A percentile compares a stretch with the other conserved stretches of the same genome.
phyloP scores from a whole-genome alignment of 108 stramenopile species.

The Pinguiococcus pyrenoidosus region DNA sequence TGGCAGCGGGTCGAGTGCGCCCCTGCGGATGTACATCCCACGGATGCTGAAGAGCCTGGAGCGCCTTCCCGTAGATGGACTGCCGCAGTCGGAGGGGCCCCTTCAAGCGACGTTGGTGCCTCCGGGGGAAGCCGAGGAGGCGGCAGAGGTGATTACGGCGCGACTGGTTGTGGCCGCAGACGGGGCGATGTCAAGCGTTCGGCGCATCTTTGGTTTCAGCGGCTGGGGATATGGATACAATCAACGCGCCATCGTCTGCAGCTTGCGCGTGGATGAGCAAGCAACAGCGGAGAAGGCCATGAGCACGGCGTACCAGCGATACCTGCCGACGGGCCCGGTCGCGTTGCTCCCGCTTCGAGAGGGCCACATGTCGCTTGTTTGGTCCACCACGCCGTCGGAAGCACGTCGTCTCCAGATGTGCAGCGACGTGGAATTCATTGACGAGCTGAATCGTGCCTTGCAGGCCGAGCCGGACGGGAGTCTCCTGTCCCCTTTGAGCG shows the following conservation, averaged over 20 bases:
- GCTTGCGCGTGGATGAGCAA: constrained; percentile 3
- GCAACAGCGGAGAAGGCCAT: neutral
- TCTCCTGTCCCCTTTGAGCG: too few relatives aligned
- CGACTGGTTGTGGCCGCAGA: constrained; percentile 19
- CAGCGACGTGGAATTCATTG: constrained; percentile 2
- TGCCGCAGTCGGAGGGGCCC: too few relatives aligned
- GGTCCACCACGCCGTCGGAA: constrained; percentile 19
- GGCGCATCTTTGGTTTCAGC: neutral
- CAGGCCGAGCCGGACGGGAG: too few relatives aligned
- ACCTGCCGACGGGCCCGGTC: constrained; percentile 28
- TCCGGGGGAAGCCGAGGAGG: neutral
- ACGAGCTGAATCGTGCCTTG: constrained; percentile 8
- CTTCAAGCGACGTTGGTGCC: too few relatives aligned
- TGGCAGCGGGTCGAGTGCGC: too few relatives aligned
- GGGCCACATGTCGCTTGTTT: constrained; percentile 19
- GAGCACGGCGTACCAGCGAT: constrained; percentile 33
- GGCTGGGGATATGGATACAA: constrained; percentile 27
- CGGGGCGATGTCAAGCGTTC: constrained; percentile 11
- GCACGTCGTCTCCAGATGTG: constrained; percentile 7
- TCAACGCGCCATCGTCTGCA: constrained; percentile 25
- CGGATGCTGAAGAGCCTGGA: too few relatives aligned
- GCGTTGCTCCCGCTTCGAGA: constrained; percentile 34
- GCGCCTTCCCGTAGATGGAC: too few relatives aligned
- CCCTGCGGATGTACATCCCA: too few relatives aligned
- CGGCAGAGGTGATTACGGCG: neutral